Evolutionary conservation across 2,329 filamentous ascomycete species (phyloP), one percentile per base, ranked within the genome.

Genomic region (Colletotrichum trifolii): DNA sequence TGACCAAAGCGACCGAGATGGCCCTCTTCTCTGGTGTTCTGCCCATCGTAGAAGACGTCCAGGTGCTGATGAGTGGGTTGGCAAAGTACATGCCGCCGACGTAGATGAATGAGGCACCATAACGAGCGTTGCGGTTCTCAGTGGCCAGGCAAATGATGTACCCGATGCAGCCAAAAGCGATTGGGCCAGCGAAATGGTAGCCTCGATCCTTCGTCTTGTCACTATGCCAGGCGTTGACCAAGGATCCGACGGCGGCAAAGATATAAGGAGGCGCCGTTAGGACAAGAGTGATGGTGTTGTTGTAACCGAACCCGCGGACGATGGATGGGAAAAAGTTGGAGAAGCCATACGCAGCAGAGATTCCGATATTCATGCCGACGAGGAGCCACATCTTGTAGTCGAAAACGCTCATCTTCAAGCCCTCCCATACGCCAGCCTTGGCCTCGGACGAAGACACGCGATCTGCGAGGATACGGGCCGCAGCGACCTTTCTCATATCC

Each of bases 1-100:
- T 66, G 54, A 66, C 64, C 6, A 67, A 46, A 0, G 71, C 71
- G 2, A 70, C 71, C 0, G 71, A 71, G 2, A 67, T 67, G 1
- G 72, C 72, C 5, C 71, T 47, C 60, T 73, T 73, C 56, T 73
- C 71, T 0, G 70, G 69, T 1, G 71, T 73, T 11, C 70, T 62
- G 4, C 68, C 69, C 35, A 73, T 64, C 8, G 64, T 67, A 40
- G 45, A 64, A 40, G 71, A 72, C 1, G 57, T 67, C 38, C 61
- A 70, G 0, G 72, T 67, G 36, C 60, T 67, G 40, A 69, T 66
- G 11, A 71, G 50, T 0, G 71, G 68, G 47, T 73, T 70, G 10
- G 63, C 63, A 1, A 62, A 56, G 6, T 69, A 67, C 33, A 62
- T 65, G 0, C 71, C 70, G 4, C 64, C 65, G 13, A 69, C 67